Evolutionary conservation across 2,329 filamentous ascomycete species (phyloP).

Genomic region (Neonectria sp.): DNA sequence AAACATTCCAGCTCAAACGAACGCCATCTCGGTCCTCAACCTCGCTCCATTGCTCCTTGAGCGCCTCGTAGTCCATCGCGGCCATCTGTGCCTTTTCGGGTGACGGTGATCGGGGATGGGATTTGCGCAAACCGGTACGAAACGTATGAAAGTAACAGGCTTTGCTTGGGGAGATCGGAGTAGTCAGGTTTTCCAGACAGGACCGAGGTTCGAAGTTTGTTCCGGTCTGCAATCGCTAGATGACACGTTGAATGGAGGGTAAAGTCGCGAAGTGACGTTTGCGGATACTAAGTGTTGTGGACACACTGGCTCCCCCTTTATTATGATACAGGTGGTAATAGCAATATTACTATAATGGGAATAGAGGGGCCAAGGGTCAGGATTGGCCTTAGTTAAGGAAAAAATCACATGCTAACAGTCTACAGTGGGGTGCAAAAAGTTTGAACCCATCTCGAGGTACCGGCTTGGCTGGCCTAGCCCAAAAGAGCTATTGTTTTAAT

Average conservation of each 20-base stretch:
- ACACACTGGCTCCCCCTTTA: slow-evolving; percentile 29
- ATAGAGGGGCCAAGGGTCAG: no score
- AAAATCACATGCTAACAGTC: no score
- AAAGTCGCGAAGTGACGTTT: background rate
- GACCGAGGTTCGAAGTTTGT: background rate
- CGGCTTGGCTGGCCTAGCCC: no score
- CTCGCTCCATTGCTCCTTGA: slow-evolving; percentile 97
- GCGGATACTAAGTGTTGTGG: slow-evolving; percentile 1
- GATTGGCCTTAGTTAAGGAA: no score
- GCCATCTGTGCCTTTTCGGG: slow-evolving; percentile 5
- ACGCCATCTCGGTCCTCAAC: slow-evolving; percentile 97
- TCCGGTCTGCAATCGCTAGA: background rate
- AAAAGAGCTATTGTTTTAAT: no score
- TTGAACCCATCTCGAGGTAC: no score
- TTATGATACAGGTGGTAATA: slow-evolving; percentile 15
- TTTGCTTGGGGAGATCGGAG: background rate
- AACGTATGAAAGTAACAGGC: background rate
- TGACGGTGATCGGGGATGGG: background rate
- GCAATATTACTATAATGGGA: background rate
- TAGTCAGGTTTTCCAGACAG: background rate
- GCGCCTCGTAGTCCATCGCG: slow-evolving; percentile 89
- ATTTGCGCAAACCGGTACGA: background rate
- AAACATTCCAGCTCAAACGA: slow-evolving; percentile 98
- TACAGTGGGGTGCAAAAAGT: no score
- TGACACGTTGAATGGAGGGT: background rate